phyloP scores from a whole-genome alignment of 2,329 filamentous ascomycete species.

The Xylaria sp. region DNA sequence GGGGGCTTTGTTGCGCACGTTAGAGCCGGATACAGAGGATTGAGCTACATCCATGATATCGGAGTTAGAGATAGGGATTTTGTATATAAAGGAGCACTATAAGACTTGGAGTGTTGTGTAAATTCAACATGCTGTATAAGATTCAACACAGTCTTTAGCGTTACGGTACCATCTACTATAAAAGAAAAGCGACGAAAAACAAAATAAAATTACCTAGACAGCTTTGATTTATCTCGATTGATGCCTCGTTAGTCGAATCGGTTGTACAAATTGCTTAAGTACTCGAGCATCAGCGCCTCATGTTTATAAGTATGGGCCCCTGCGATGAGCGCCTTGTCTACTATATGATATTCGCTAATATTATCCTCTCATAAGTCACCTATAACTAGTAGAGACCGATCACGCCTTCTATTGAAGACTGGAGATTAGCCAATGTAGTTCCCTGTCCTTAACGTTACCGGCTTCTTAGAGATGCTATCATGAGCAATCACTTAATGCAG shows the following conservation, averaged over 20 bases:
- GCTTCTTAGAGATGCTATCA: neutral
- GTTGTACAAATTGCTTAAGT: neutral
- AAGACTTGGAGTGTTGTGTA: neutral
- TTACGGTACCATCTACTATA: neutral
- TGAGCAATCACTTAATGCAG: neutral
- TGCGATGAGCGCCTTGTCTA: neutral
- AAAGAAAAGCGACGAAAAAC: neutral
- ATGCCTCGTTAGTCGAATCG: neutral
- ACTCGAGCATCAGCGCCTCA: neutral
- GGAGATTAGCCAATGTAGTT: neutral
- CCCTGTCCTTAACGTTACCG: neutral
- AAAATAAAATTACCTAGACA: neutral
- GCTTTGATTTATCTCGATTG: neutral
- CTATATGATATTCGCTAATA: neutral
- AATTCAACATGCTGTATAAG: constrained; percentile 8
- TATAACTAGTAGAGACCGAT: neutral
- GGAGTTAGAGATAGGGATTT: neutral
- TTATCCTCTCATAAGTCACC: neutral
- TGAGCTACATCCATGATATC: constrained; percentile 34
- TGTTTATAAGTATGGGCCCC: neutral
- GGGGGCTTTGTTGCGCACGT: constrained; percentile 77
- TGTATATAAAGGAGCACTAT: neutral
- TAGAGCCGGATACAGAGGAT: constrained; percentile 62
- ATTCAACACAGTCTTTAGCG: constrained; percentile 17
- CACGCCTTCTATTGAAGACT: neutral